Conservation (phyloP, 345 rosid genomes). For the Kandelia obovata region DNA sequence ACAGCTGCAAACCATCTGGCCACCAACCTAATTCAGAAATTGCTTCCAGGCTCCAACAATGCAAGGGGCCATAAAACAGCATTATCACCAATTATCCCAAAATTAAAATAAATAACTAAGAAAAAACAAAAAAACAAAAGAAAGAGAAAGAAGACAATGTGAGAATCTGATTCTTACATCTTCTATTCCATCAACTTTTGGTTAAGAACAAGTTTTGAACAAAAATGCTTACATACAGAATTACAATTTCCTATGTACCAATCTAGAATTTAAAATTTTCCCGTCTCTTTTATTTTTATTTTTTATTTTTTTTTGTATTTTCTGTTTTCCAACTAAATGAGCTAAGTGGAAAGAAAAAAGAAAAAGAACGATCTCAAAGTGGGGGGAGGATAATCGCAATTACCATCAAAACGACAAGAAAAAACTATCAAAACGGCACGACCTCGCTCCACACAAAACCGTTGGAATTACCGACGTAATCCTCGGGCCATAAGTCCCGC, state of each 20-base stretch:
- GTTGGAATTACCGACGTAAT: slow-evolving; percentile 52
- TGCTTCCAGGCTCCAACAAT: too few species aligned
- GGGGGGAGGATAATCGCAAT: background rate
- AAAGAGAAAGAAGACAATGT: background rate
- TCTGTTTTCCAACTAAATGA: background rate
- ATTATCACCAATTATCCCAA: too few species aligned
- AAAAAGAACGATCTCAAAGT: background rate
- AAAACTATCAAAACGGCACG: slow-evolving; percentile 52
- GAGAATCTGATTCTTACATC: background rate
- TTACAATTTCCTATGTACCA: slow-evolving; percentile 36
- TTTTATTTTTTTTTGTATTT: background rate
- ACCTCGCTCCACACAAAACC: slow-evolving; percentile 69
- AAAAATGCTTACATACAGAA: slow-evolving; percentile 44
- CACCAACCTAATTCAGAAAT: background rate
- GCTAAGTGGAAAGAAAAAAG: background rate
- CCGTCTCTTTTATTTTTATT: background rate
- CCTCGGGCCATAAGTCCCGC: slow-evolving; percentile 80
- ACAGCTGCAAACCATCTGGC: background rate
- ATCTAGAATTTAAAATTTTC: slow-evolving; percentile 15
- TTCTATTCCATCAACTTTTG: slow-evolving; percentile 15
- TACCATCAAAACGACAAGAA: background rate
- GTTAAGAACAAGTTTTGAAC: background rate
- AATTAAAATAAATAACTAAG: too few species aligned
- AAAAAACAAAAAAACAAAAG: background rate
- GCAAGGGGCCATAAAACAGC: too few species aligned